phyloP scores from a whole-genome alignment of 345 rosid species.

The Eucalyptus melliodora region DNA sequence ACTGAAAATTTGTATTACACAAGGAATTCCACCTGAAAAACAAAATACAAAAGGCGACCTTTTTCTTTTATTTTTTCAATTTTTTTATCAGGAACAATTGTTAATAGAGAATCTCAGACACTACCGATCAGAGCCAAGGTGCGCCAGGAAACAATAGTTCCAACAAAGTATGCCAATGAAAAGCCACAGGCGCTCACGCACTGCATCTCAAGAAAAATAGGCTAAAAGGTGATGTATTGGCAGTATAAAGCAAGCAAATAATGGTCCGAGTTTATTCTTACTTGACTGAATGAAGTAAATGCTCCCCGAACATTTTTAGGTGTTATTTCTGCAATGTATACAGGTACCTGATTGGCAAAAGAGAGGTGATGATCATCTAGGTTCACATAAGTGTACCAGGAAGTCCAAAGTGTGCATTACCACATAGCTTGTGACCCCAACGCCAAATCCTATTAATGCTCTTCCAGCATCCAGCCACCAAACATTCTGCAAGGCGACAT shows the following conservation, averaged over 20 bases:
- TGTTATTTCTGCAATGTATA: neutral
- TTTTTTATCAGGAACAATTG: neutral
- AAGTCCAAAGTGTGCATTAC: neutral
- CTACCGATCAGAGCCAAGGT: constrained; percentile 5
- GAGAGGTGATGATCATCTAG: neutral
- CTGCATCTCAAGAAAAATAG: neutral
- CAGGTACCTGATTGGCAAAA: neutral
- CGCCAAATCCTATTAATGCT: neutral
- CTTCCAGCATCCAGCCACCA: neutral
- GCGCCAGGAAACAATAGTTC: constrained; percentile 6
- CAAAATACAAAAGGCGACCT: neutral
- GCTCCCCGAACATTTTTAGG: constrained; percentile 12
- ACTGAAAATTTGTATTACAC: constrained; percentile 3
- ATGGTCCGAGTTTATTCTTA: neutral
- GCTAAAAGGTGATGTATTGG: neutral
- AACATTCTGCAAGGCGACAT: neutral
- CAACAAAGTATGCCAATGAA: neutral
- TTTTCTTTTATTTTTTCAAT: neutral
- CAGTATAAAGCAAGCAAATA: neutral
- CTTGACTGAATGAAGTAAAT: neutral
- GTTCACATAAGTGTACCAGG: neutral
- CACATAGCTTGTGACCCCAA: neutral
- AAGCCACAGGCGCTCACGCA: neutral
- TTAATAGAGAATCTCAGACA: neutral
- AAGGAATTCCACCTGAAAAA: constrained; percentile 2